Percentiles rank a stretch among this genome's conserved stretches.
Conservation (phyloP, 345 rosid species). For the Syzygium aqueum region DNA sequence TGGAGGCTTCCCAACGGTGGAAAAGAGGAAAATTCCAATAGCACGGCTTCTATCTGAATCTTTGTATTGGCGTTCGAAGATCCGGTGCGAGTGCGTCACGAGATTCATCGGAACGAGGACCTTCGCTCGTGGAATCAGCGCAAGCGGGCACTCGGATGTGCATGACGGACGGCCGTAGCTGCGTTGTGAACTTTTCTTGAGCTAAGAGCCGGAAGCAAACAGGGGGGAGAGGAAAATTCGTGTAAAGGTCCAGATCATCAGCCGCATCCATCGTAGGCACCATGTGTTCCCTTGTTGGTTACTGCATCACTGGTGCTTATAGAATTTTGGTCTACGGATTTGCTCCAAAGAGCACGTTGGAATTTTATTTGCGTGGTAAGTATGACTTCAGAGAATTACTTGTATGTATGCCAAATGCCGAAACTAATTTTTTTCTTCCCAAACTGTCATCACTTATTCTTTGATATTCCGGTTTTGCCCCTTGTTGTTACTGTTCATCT, state of each 20-base stretch:
- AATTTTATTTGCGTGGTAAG: constrained; percentile 63
- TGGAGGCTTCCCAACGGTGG: no score
- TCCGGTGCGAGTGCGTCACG: no score
- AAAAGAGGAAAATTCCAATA: no score
- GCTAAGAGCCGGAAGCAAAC: constrained; percentile 60
- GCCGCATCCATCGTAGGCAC: constrained; percentile 55
- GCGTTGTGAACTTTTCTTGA: neutral
- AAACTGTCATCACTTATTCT: no score
- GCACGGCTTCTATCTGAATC: no score
- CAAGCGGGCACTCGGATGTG: neutral
- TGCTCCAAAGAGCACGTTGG: constrained; percentile 55
- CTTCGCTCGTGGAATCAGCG: neutral
- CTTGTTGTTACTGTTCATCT: no score
- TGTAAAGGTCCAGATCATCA: constrained; percentile 48
- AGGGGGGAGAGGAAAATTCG: constrained; percentile 63
- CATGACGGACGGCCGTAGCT: no score
- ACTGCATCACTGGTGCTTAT: constrained; percentile 37
- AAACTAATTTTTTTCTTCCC: no score
- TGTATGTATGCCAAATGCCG: neutral
- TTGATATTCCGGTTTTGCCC: no score
- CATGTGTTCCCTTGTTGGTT: constrained; percentile 58
- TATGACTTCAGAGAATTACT: neutral
- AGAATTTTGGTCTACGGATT: constrained; percentile 66
- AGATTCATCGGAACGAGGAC: neutral
- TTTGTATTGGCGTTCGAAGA: no score